Conservation (phyloP, 768 basidiomycete genomes). For the Neoboletus magnificus region DNA sequence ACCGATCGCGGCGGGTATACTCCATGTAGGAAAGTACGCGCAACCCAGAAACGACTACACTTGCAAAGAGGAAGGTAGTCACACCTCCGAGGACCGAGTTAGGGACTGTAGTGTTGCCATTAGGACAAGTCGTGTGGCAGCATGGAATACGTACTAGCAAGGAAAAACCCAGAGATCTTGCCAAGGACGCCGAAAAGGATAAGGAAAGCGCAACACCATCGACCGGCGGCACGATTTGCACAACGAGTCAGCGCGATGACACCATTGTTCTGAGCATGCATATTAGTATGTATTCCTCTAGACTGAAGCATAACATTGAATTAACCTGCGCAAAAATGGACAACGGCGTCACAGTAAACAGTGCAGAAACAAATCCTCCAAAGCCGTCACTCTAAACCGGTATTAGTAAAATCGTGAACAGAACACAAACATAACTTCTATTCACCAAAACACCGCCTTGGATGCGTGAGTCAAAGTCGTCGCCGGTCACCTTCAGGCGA, state of each 20-base stretch:
- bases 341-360: constrained; percentile 79
- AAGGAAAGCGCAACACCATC: constrained; percentile 77
- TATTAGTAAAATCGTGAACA: background rate
- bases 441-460: constrained; percentile 76
- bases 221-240: constrained; percentile 74
- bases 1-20: constrained; percentile 64
- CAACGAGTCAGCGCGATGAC: constrained; percentile 84
- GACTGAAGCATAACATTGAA: background rate
- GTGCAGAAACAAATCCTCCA: constrained; percentile 72
- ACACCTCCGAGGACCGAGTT: constrained; percentile 81
- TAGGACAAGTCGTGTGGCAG: background rate
- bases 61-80: constrained; percentile 83
- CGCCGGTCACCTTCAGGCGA: constrained; percentile 65
- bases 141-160: constrained; percentile 51
- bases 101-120: constrained; percentile 45
- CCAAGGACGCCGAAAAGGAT: constrained; percentile 78
- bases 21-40: constrained; percentile 60
- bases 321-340: constrained; percentile 69
- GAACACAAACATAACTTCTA: background rate
- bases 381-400: constrained; percentile 64
- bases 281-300: background rate
- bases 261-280: constrained; percentile 60
- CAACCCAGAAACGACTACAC: constrained; percentile 66
- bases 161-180: constrained; percentile 80
- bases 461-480: constrained; percentile 75